Percentiles rank a stretch among this genome's conserved stretches.
These are phyloP conservation scores for Mortierella sp. DNA, from an alignment of 371 early-diverging fungal species.

Conservation along the genomic window DNA sequence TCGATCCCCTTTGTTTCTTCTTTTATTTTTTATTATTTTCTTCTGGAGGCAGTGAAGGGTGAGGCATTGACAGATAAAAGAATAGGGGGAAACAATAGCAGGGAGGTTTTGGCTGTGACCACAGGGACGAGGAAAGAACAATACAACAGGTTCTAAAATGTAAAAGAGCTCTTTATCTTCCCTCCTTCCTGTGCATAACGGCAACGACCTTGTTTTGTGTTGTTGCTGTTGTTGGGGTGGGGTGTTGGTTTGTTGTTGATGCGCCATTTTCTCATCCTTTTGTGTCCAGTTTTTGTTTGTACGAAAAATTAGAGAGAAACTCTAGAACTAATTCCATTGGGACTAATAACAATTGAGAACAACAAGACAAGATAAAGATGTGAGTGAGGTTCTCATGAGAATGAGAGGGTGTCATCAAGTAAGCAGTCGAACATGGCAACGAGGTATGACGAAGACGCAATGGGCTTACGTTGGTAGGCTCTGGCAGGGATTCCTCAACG, in stretches of 20 bases:
- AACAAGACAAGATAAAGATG: background rate
- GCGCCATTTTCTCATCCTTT: background rate
- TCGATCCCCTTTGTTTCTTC: background rate
- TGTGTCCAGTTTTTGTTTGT: background rate
- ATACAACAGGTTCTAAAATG: background rate
- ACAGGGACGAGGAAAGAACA: background rate
- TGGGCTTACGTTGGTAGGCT: constrained; percentile 35
- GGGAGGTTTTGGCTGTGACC: background rate
- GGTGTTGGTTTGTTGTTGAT: background rate
- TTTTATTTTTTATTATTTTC: background rate
- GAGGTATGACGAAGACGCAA: no score
- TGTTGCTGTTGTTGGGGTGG: background rate
- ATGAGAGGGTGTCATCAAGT: background rate
- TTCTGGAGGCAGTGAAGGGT: background rate
- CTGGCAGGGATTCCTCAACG: constrained; percentile 32
- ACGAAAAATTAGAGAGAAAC: background rate
- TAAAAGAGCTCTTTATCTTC: background rate
- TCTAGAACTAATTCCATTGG: constrained; percentile 2
- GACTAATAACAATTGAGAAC: background rate
- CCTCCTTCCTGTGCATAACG: background rate
- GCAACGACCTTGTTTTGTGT: background rate
- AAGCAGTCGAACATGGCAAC: no score
- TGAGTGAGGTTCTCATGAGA: background rate
- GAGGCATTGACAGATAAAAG: background rate
- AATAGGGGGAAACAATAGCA: background rate